Percentiles rank a stretch among this genome's conserved stretches.
phyloP scores from a whole-genome alignment of 2,329 filamentous ascomycete species.

The Hypoxylon sp. region DNA sequence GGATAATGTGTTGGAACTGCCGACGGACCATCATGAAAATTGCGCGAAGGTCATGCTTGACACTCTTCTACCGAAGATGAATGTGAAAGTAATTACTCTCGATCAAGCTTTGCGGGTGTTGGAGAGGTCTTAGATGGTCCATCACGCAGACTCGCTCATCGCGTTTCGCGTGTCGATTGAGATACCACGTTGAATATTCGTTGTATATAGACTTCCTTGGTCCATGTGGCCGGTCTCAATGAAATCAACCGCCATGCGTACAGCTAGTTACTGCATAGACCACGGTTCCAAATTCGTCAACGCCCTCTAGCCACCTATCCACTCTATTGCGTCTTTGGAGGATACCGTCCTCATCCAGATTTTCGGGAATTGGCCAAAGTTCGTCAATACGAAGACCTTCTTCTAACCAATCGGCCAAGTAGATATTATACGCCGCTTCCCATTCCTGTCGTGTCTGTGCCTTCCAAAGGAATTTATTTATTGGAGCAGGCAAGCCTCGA shows the following conservation, averaged over 20 bases:
- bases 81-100: conserved; percentile 39
- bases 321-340: conserved; percentile 57
- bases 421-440: conserved; percentile 60
- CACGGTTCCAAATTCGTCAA: conserved; percentile 70
- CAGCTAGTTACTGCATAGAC: conserved; percentile 64
- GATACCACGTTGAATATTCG: neutral
- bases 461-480: conserved; percentile 61
- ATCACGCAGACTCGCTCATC: neutral
- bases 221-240: neutral
- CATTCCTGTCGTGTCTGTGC: conserved; percentile 57
- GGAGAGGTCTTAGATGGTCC: neutral
- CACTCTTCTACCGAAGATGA: conserved; percentile 51
- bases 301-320: conserved; percentile 64
- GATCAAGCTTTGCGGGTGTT: conserved; percentile 26
- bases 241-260: conserved; percentile 58
- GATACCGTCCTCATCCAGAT: conserved; percentile 53
- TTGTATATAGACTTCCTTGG: conserved; percentile 1
- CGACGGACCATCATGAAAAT: conserved; percentile 42
- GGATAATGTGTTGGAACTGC: conserved; percentile 55
- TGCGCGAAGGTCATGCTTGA: conserved; percentile 47
- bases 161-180: neutral
- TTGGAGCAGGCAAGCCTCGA: conserved; percentile 59
- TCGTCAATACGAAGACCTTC: conserved; percentile 63
- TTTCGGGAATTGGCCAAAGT: conserved; percentile 61
- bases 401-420: conserved; percentile 61